These are phyloP conservation scores for Fusarium hostae DNA, from an alignment of 2,329 filamentous ascomycete genomes.

Conservation along the genomic window DNA sequence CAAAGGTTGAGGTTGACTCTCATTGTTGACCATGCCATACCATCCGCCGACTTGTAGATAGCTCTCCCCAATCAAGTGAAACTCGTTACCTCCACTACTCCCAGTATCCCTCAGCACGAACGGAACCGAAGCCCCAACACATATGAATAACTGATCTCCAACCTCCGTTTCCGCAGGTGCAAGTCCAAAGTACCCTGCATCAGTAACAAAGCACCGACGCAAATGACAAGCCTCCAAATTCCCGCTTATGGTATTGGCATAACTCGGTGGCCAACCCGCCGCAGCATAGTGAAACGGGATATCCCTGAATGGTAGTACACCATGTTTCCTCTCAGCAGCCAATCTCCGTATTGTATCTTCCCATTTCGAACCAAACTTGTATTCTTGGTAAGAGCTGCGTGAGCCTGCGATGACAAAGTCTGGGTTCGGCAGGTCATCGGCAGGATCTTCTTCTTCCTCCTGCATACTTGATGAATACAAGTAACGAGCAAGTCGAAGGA, in stretches of 20 bases:
- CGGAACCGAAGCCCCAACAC: fast-evolving
- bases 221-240: neutral
- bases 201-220: neutral
- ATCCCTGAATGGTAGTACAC: neutral
- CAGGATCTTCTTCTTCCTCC: neutral
- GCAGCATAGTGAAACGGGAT: neutral
- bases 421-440: fast-evolving
- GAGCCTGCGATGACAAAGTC: neutral
- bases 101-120: fast-evolving
- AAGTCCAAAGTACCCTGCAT: neutral
- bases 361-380: neutral
- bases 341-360: neutral
- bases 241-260: fast-evolving
- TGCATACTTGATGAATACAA: neutral
- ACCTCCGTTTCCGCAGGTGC: neutral
- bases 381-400: neutral
- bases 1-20: neutral
- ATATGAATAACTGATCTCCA: fast-evolving
- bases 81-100: fast-evolving
- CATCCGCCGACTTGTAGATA: neutral
- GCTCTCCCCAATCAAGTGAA: neutral
- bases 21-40: fast-evolving
- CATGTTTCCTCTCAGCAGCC: neutral
- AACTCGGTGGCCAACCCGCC: neutral
- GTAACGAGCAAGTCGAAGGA: neutral